phyloP scores from a whole-genome alignment of 305 asterid species.

The Solanum hybrid region DNA sequence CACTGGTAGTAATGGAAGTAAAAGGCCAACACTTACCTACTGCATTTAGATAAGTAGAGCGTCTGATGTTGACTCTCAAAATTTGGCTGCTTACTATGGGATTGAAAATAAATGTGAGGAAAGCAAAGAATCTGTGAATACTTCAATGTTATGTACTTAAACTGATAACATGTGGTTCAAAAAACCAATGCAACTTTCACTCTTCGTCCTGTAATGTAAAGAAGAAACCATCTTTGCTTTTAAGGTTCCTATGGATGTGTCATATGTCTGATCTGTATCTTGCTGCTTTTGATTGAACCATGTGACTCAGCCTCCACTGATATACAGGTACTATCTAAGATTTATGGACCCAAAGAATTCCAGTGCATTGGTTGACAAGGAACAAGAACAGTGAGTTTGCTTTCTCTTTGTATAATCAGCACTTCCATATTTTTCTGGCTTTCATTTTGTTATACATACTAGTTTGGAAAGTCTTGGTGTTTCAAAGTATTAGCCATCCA shows the following conservation, averaged over 20 bases:
- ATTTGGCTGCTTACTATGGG: neutral
- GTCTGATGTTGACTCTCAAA: neutral
- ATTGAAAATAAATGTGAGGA: neutral
- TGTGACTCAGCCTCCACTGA: neutral
- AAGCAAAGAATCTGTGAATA: neutral
- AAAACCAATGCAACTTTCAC: neutral
- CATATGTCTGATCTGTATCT: neutral
- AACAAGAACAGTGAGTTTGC: constrained; percentile 59
- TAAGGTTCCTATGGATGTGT: neutral
- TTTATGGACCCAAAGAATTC: constrained; percentile 92
- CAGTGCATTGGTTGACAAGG: constrained; percentile 71
- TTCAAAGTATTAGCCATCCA: neutral
- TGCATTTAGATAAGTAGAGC: neutral
- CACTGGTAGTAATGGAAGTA: neutral
- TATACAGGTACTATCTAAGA: constrained; percentile 89
- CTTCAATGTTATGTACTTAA: neutral
- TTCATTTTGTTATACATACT: neutral
- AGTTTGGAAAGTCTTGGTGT: neutral
- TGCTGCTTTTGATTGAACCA: neutral
- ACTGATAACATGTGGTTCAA: neutral
- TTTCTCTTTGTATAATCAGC: neutral
- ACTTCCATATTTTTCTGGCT: neutral
- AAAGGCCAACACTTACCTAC: neutral
- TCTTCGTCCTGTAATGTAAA: neutral
- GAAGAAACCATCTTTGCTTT: neutral